phyloP scores from a whole-genome alignment of 192 early-diverging fungal genomes.

The Podila clonocystis region DNA sequence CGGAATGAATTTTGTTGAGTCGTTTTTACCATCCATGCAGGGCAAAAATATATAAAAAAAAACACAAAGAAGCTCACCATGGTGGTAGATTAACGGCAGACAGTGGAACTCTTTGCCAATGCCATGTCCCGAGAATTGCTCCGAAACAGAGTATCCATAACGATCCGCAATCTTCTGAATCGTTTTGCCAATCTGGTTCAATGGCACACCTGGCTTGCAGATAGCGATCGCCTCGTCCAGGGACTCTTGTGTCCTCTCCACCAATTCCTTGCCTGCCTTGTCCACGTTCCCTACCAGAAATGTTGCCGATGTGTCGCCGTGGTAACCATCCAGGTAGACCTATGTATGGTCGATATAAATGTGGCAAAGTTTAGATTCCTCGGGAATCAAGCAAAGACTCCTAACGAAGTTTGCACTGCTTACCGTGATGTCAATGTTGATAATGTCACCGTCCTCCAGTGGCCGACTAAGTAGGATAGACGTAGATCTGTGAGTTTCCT shows the following conservation, averaged over 20 bases:
- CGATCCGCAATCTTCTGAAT: constrained; percentile 64
- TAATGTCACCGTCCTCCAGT: constrained; percentile 94
- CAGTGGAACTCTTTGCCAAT: constrained; percentile 88
- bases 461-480: constrained; percentile 68
- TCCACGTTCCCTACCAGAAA: constrained; percentile 95
- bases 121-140: constrained; percentile 88
- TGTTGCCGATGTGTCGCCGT: constrained; percentile 94
- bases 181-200: constrained; percentile 72
- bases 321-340: constrained; percentile 89
- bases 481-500: constrained; percentile 38
- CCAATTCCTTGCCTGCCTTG: constrained; percentile 73
- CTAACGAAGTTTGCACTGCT: constrained; percentile 16
- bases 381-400: constrained; percentile 80
- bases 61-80: constrained; percentile 51
- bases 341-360: constrained; percentile 71
- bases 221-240: constrained; percentile 89
- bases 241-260: constrained; percentile 84
- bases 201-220: constrained; percentile 78
- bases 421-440: constrained; percentile 92
- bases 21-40: background rate
- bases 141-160: constrained; percentile 69
- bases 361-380: constrained; percentile 72
- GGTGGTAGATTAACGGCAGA: constrained; percentile 83
- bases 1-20: background rate
- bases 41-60: background rate